phyloP scores from a whole-genome alignment of 164 flowering plant species.

The Pachysandra terminalis region DNA sequence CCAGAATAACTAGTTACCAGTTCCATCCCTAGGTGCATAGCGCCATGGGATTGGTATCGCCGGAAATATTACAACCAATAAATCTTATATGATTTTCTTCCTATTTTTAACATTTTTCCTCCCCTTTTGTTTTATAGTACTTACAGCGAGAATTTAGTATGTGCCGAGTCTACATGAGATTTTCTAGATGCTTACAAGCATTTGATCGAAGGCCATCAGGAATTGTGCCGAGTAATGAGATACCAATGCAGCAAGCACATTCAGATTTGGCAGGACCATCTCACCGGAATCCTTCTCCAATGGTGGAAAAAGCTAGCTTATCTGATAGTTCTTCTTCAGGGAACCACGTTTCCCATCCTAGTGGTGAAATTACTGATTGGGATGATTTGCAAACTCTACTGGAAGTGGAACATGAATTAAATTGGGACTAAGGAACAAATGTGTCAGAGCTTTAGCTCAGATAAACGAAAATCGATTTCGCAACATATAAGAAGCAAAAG shows the following conservation, averaged over 20 bases:
- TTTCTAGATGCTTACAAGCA: slow-evolving; percentile 51
- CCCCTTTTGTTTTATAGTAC: slow-evolving; percentile 26
- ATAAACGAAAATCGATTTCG: not conserved
- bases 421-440: slow-evolving; percentile 15
- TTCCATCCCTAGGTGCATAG: too few species aligned
- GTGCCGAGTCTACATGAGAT: slow-evolving; percentile 58
- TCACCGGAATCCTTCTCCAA: slow-evolving; percentile 10
- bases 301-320: slow-evolving; percentile 18
- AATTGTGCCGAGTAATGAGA: slow-evolving; percentile 3
- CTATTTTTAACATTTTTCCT: not conserved
- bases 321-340: slow-evolving; percentile 30
- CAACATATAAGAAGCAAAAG: too few species aligned
- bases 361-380: slow-evolving; percentile 7
- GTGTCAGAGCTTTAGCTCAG: not conserved
- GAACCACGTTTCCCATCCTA: slow-evolving; percentile 8
- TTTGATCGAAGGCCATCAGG: slow-evolving; percentile 68
- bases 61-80: too few species aligned
- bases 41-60: too few species aligned
- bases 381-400: slow-evolving; percentile 10
- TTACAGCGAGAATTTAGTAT: slow-evolving; percentile 56
- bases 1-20: too few species aligned
- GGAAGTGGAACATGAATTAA: slow-evolving; percentile 30
- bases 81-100: too few species aligned
- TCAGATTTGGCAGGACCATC: slow-evolving; percentile 4
- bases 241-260: slow-evolving; percentile 2